Evolutionary conservation across 768 basidiomycete genomes (phyloP).

Genomic region (Pisolithus microcarpus): DNA sequence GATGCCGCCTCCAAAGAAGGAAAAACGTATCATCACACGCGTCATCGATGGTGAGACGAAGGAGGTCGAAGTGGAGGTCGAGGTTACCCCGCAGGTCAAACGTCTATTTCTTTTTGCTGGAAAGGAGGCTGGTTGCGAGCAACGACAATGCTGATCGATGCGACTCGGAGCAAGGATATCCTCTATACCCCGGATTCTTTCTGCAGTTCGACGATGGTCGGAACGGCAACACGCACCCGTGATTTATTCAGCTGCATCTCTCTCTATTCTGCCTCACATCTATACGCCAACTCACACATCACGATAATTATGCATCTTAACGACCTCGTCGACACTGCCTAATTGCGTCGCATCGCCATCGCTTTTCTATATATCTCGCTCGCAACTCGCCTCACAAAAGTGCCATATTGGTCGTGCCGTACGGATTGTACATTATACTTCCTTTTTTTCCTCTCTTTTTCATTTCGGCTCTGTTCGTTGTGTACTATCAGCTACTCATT

Average conservation of each 20-base stretch:
- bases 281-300: conserved; percentile 18
- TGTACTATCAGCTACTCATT: conserved; percentile 28
- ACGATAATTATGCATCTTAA: conserved; percentile 23
- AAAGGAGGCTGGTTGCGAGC: conserved; percentile 28
- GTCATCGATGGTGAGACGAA: conserved; percentile 44
- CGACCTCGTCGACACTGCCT: conserved; percentile 23
- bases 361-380: conserved; percentile 9
- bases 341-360: conserved; percentile 24
- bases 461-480: conserved; percentile 22
- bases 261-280: conserved; percentile 9
- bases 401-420: conserved; percentile 24
- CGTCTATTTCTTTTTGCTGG: conserved; percentile 64
- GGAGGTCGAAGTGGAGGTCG: conserved; percentile 48
- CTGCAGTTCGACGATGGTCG: conserved; percentile 22
- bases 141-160: conserved; percentile 20
- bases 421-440: conserved; percentile 27
- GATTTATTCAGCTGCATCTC: conserved; percentile 27
- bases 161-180: conserved; percentile 9
- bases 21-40: conserved; percentile 42
- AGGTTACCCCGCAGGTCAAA: conserved; percentile 49
- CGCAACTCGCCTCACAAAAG: conserved; percentile 13
- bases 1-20: conserved; percentile 45
- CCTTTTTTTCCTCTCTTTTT: conserved; percentile 1
- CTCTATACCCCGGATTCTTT: conserved; percentile 25
- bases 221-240: conserved; percentile 29